Evolutionary conservation across 139 green algal genomes (phyloP), one percentile per base, ranked within the genome.

Genomic region (Chlamydomonas asymmetrica): DNA sequence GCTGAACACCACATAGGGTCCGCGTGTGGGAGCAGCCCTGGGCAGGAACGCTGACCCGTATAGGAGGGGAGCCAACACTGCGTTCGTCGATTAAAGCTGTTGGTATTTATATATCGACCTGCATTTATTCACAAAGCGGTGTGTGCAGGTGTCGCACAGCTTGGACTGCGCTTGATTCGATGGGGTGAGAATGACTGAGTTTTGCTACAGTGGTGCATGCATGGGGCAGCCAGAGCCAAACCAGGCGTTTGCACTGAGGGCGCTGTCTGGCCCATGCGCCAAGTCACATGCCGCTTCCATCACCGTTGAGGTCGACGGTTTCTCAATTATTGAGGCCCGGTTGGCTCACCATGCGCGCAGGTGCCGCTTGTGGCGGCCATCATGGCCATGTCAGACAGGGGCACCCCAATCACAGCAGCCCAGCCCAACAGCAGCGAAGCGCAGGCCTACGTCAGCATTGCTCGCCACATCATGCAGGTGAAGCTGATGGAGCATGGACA

Each of bases 291-390:
- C 5, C 18, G 9, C 23, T 34, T 10, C 63, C 25, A 32, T 37
- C 10, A 29, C 23, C 37, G 32, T 18, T 69, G 27, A 35, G 13
- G 16, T 35, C 37, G 13, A 9, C 52, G 18, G 31, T 23, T 54
- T 35, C 63, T 52, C 37, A 35, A 52, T 66, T 29, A 25, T 41
- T 22, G 9, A 63, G 9, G 25, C 60, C 60, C 13, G 16, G n/a
- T 22, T 48, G 60, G 16, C 23, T 66, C 27, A 31, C 23, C 16
- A 38, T 35, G 1, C 7, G 35, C 41, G 52, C 84, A 95, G 91
- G 87, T 98, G 29, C 88, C 91, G 0, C 80, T 96, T 16, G 64
- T 89, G 23, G 63, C 76, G 3, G 34, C 37, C 34, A 84, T 97
- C 2, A 64, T 88, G 25, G 68, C 82, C 41, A 74, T 74, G 0